Percentiles rank a stretch among this genome's conserved stretches.
phyloP scores from a whole-genome alignment of 2,329 filamentous ascomycete species.

The Amauroascus niger region DNA sequence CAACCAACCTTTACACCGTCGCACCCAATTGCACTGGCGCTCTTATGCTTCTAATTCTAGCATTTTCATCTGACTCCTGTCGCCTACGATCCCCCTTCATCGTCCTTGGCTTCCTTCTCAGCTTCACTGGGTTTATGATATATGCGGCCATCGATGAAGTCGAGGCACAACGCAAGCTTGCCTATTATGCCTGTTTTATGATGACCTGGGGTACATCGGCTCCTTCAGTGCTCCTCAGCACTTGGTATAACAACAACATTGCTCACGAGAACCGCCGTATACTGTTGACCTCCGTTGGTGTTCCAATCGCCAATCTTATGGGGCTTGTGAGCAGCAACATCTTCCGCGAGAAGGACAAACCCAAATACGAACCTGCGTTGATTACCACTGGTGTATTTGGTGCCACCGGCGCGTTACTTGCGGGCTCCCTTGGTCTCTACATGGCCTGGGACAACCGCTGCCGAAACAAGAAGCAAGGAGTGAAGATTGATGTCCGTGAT shows the following conservation, averaged over 20 bases:
- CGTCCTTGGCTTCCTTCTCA: constrained; percentile 65
- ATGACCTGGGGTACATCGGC: constrained; percentile 73
- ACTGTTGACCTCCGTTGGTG: constrained; percentile 59
- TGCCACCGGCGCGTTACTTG: constrained; percentile 36
- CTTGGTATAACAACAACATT: constrained; percentile 76
- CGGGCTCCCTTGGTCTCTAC: constrained; percentile 48
- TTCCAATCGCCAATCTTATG: constrained; percentile 69
- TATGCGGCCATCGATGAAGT: constrained; percentile 61
- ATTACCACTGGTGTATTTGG: constrained; percentile 57
- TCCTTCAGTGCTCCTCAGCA: constrained; percentile 58
- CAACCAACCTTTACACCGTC: constrained; percentile 73
- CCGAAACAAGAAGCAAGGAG: constrained; percentile 48
- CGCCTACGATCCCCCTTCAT: constrained; percentile 62
- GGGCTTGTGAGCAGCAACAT: constrained; percentile 61
- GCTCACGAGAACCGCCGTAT: constrained; percentile 65
- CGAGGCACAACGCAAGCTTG: constrained; percentile 43
- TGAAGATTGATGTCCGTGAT: constrained; percentile 47
- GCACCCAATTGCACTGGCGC: constrained; percentile 69
- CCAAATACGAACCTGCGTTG: constrained; percentile 55
- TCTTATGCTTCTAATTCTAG: constrained; percentile 60
- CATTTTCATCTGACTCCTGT: constrained; percentile 58
- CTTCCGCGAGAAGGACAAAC: constrained; percentile 53
- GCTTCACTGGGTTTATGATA: constrained; percentile 68
- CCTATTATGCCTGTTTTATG: constrained; percentile 64
- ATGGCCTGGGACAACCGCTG: constrained; percentile 58